phyloP scores from a whole-genome alignment of 257 asterid genomes.

The Scutellaria baicalensis region DNA sequence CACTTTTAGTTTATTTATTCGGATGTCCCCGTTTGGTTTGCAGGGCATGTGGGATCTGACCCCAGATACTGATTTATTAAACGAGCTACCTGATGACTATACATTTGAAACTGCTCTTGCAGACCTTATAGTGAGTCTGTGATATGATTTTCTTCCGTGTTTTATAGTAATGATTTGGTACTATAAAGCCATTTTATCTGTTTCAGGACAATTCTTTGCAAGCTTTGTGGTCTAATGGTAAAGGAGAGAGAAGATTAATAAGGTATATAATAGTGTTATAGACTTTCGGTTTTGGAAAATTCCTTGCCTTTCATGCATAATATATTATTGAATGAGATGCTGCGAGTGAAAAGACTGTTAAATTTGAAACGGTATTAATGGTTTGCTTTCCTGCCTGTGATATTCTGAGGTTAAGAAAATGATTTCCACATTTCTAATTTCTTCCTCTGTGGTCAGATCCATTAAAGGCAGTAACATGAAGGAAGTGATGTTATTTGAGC shows the following conservation, averaged over 20 bases:
- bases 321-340: neutral
- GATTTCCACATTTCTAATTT: neutral
- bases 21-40: neutral
- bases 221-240: conserved; percentile 59
- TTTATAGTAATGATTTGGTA: neutral
- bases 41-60: conserved; percentile 93
- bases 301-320: neutral
- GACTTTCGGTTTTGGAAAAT: neutral
- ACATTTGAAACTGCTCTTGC: conserved; percentile 73
- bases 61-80: conserved; percentile 58
- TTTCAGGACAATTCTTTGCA: conserved; percentile 74
- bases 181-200: conserved; percentile 7
- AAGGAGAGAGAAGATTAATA: conserved; percentile 34
- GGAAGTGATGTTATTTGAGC: neutral
- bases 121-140: conserved; percentile 57
- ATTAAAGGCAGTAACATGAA: neutral
- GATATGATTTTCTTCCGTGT: neutral
- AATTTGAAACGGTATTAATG: neutral
- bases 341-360: conserved; percentile 1
- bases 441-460: neutral
- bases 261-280: conserved; percentile 30
- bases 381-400: neutral
- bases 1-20: neutral
- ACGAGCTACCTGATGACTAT: conserved; percentile 63
- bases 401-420: neutral